A percentile compares a stretch with the other conserved stretches of the same genome.
These are phyloP conservation scores for Sinapis alba DNA, from an alignment of 441 rosid genomes.

Conservation along the genomic window DNA sequence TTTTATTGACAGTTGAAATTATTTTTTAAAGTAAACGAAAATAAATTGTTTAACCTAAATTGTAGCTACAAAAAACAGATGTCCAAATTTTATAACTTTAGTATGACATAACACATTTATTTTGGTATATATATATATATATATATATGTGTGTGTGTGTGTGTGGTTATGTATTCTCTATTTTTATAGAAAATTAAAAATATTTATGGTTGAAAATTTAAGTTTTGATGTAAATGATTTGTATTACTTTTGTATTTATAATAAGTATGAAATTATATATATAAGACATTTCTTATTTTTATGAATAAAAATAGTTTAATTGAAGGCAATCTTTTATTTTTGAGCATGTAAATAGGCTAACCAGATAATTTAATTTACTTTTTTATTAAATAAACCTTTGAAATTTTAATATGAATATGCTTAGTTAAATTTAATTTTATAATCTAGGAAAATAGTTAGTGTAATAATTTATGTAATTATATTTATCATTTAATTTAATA, in stretches of 20 bases:
- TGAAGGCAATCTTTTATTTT: background rate
- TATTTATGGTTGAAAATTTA: background rate
- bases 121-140: no score
- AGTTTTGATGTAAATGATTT: background rate
- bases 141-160: no score
- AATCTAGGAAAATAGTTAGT: background rate
- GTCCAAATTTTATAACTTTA: background rate
- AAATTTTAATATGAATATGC: background rate
- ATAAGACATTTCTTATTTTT: background rate
- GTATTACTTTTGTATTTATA: background rate
- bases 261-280: background rate
- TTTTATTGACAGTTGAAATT: background rate
- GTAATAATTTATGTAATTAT: background rate
- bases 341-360: background rate
- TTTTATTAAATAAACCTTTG: no score
- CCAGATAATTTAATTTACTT: no score
- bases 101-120: background rate
- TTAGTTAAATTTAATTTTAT: background rate
- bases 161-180: background rate
- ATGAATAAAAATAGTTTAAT: background rate
- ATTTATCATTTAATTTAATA: background rate
- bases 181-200: background rate
- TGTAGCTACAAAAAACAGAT: background rate
- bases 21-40: background rate
- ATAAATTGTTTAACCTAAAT: background rate